Evolutionary conservation across 2,329 filamentous ascomycete genomes (phyloP).

Genomic region (Trichoderma pleuroti): DNA sequence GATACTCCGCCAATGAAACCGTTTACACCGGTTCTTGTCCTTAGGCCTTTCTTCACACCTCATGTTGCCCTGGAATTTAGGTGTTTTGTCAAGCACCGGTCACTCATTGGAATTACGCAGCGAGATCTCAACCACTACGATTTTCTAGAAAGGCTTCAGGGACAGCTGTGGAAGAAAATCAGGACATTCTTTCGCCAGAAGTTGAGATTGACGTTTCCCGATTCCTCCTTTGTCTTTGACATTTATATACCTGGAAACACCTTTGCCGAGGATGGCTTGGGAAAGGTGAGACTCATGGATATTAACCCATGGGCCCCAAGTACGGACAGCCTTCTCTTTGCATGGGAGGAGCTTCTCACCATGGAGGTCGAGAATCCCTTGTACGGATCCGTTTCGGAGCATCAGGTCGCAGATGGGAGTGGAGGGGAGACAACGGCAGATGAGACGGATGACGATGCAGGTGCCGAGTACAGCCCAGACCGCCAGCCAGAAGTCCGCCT

Average conservation of each 20-base stretch:
- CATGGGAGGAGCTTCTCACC: constrained; percentile 80
- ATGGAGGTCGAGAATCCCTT: constrained; percentile 60
- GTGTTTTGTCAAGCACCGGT: constrained; percentile 84
- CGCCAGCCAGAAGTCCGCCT: constrained; percentile 76
- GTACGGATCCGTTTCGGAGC: constrained; percentile 42
- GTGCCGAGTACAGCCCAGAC: constrained; percentile 52
- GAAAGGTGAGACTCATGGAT: constrained; percentile 81
- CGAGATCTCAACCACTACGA: constrained; percentile 87
- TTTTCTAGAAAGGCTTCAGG: constrained; percentile 65
- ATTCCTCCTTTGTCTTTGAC: constrained; percentile 83
- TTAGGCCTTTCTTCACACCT: constrained; percentile 82
- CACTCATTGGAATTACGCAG: constrained; percentile 79
- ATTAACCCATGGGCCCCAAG: constrained; percentile 91
- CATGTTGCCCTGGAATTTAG: constrained; percentile 92
- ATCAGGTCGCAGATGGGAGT: constrained; percentile 33
- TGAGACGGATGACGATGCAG: constrained; percentile 37
- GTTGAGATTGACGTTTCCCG: constrained; percentile 74
- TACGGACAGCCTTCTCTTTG: constrained; percentile 86
- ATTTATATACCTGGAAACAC: constrained; percentile 77
- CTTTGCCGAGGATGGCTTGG: constrained; percentile 55
- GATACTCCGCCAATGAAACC: constrained; percentile 38
- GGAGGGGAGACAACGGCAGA: constrained; percentile 38
- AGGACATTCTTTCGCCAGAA: constrained; percentile 72
- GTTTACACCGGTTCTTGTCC: constrained; percentile 75
- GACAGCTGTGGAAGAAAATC: constrained; percentile 65